phyloP scores from a whole-genome alignment of 1,284 basidiomycete genomes.

The Coriolopsis trogii region DNA sequence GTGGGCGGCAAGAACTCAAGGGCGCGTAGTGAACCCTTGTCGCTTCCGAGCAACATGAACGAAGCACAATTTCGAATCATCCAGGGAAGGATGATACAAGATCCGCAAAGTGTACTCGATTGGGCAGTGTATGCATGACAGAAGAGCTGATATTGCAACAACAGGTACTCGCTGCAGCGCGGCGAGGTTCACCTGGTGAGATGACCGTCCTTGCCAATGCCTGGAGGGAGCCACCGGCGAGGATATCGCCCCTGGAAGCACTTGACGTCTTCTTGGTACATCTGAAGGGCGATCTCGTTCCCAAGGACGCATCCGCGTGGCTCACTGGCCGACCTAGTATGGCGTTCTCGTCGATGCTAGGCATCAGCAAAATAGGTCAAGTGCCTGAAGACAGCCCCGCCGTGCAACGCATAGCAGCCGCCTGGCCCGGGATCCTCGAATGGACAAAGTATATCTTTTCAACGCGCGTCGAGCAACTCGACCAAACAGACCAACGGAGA shows the following conservation, averaged over 20 bases:
- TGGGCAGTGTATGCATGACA: neutral
- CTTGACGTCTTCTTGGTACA: slow-evolving; percentile 18
- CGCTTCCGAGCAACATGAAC: too few species aligned
- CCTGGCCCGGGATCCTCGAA: slow-evolving; percentile 41
- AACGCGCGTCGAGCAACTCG: slow-evolving; percentile 27
- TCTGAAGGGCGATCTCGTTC: slow-evolving; percentile 11
- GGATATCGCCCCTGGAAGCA: slow-evolving; percentile 7
- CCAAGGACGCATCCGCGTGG: neutral
- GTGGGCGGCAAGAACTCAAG: too few species aligned
- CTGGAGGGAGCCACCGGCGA: slow-evolving; percentile 9
- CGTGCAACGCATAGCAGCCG: slow-evolving; percentile 27
- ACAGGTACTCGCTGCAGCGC: slow-evolving; percentile 18
- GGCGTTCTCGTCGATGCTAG: slow-evolving; percentile 37
- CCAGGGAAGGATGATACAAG: neutral
- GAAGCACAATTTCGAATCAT: slow-evolving; percentile 2
- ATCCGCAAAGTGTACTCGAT: slow-evolving; percentile 8
- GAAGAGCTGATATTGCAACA: neutral
- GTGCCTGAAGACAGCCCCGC: slow-evolving; percentile 24
- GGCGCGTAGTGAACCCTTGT: too few species aligned
- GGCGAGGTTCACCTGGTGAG: slow-evolving; percentile 16
- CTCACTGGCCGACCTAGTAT: slow-evolving; percentile 24
- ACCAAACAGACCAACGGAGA: slow-evolving; percentile 16
- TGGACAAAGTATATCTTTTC: slow-evolving; percentile 40
- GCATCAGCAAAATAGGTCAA: slow-evolving; percentile 37
- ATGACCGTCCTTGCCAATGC: slow-evolving; percentile 14